Conservation (phyloP, 2,329 filamentous ascomycete genomes). For the Paraphaeosphaeria sporulosa region DNA sequence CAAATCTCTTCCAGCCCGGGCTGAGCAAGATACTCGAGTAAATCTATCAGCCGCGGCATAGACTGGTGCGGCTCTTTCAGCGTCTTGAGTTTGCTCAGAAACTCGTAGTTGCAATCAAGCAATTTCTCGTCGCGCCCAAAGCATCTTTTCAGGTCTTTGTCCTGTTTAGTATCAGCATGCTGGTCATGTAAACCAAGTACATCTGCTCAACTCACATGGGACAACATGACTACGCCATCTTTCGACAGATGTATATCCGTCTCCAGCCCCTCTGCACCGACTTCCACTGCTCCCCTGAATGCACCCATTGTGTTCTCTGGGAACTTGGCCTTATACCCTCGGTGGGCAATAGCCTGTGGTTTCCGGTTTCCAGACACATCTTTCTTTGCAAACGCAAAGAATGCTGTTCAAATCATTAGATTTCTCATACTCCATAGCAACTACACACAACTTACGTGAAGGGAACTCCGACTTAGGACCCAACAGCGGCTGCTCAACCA, state of each 20-base stretch:
- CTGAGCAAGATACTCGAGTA: conserved; percentile 74
- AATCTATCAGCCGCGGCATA: conserved; percentile 77
- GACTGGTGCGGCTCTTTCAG: conserved; percentile 70
- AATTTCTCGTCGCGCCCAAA: conserved; percentile 79
- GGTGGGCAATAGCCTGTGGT: conserved; percentile 79
- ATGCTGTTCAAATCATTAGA: conserved; percentile 29
- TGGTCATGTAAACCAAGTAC: not conserved
- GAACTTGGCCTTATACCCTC: conserved; percentile 77
- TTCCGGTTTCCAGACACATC: conserved; percentile 50
- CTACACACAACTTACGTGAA: conserved; percentile 25
- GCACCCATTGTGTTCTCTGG: conserved; percentile 89
- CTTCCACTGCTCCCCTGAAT: conserved; percentile 75
- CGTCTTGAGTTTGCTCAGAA: conserved; percentile 74
- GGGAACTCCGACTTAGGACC: conserved; percentile 42
- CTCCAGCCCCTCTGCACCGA: conserved; percentile 82
- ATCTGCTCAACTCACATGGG: conserved; percentile 68
- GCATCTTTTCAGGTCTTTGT: conserved; percentile 78
- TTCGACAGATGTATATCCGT: conserved; percentile 85
- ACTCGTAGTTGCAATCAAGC: conserved; percentile 77
- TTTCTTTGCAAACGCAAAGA: conserved; percentile 45
- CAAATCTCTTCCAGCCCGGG: conserved; percentile 74
- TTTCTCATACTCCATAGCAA: not conserved
- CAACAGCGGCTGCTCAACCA: conserved; percentile 44
- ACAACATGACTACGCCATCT: conserved; percentile 85
- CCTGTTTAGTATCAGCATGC: conserved; percentile 56